phyloP scores from a whole-genome alignment of 1,284 basidiomycete genomes.

The Cutaneotrichosporon dermatis region DNA sequence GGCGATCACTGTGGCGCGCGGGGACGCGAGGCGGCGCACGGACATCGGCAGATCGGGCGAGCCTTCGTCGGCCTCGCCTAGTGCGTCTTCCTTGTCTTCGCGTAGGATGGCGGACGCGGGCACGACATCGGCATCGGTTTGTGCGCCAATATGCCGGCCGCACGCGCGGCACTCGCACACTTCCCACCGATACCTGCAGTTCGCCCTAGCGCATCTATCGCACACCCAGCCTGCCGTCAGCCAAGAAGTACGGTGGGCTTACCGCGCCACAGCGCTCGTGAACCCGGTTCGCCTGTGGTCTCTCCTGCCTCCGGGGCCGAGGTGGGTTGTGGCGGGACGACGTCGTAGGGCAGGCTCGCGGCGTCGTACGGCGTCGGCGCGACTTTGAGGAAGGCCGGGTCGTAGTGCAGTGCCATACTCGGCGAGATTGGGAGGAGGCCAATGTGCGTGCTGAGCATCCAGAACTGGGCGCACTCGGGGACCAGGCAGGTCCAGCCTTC shows the following conservation, averaged over 20 bases:
- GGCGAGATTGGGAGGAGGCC: slow-evolving; percentile 33
- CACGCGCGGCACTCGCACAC: slow-evolving; percentile 27
- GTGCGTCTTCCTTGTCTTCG: neutral
- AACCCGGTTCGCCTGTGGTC: slow-evolving; percentile 6
- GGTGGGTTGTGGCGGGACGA: slow-evolving; percentile 26
- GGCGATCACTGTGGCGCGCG: slow-evolving; percentile 6
- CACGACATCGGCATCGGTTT: slow-evolving; percentile 6
- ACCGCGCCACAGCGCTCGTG: slow-evolving; percentile 32
- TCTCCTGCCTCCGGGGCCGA: slow-evolving; percentile 2
- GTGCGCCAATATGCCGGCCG: slow-evolving; percentile 4
- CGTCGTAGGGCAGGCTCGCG: slow-evolving; percentile 21
- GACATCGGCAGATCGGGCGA: neutral
- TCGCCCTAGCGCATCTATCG: slow-evolving; percentile 35
- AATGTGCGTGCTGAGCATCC: slow-evolving; percentile 26
- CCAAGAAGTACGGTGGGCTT: neutral
- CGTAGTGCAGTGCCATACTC: slow-evolving; percentile 25
- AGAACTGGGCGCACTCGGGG: slow-evolving; percentile 31
- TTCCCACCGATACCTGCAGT: slow-evolving; percentile 43
- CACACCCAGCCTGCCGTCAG: slow-evolving; percentile 37
- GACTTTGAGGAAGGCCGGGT: slow-evolving; percentile 20
- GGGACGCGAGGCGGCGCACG: neutral
- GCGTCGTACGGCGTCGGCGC: slow-evolving; percentile 12
- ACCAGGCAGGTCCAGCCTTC: slow-evolving; percentile 37
- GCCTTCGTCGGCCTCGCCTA: slow-evolving; percentile 8
- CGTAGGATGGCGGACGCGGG: neutral